These are phyloP conservation scores for Diplocarpon mali DNA, from an alignment of 2,329 filamentous ascomycete genomes.

Conservation along the genomic window DNA sequence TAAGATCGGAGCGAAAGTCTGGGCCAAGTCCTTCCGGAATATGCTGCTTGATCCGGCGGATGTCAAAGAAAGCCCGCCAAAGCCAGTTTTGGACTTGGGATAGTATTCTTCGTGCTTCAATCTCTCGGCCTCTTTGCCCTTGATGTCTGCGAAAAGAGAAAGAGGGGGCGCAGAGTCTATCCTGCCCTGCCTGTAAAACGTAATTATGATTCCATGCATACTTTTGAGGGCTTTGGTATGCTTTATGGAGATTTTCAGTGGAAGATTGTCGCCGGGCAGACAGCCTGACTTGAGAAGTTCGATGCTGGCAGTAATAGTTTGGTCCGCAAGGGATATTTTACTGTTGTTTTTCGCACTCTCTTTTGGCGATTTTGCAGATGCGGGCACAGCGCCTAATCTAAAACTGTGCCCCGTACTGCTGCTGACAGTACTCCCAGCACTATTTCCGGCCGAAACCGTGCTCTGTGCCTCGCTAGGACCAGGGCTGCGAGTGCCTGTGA, in stretches of 20 bases:
- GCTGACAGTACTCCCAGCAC: constrained; percentile 48
- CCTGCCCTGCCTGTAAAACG: constrained; percentile 79
- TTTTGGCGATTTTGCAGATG: constrained; percentile 29
- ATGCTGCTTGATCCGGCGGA: constrained; percentile 79
- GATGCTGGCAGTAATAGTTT: constrained; percentile 77
- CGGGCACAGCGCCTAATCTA: constrained; percentile 27
- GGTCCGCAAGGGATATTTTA: constrained; percentile 47
- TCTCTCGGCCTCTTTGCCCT: constrained; percentile 54
- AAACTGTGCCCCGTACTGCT: constrained; percentile 35
- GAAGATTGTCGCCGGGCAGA: constrained; percentile 72
- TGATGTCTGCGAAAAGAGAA: constrained; percentile 36
- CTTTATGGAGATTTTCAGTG: constrained; percentile 69
- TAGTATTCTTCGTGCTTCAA: constrained; percentile 67
- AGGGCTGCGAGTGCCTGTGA: constrained; percentile 34
- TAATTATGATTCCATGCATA: constrained; percentile 84
- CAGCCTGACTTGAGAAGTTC: constrained; percentile 76
- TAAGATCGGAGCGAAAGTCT: constrained; percentile 79
- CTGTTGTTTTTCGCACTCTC: constrained; percentile 40
- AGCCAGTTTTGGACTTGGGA: constrained; percentile 74
- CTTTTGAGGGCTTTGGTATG: constrained; percentile 87
- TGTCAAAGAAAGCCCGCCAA: constrained; percentile 76
- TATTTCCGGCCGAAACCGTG: constrained; percentile 59
- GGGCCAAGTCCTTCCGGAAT: constrained; percentile 91
- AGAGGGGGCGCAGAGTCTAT: constrained; percentile 64
- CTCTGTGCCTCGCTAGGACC: constrained; percentile 48